Percentiles rank a stretch among this genome's conserved stretches.
Conservation (phyloP, 192 early-diverging fungal species). For the Coemansia sp. region DNA sequence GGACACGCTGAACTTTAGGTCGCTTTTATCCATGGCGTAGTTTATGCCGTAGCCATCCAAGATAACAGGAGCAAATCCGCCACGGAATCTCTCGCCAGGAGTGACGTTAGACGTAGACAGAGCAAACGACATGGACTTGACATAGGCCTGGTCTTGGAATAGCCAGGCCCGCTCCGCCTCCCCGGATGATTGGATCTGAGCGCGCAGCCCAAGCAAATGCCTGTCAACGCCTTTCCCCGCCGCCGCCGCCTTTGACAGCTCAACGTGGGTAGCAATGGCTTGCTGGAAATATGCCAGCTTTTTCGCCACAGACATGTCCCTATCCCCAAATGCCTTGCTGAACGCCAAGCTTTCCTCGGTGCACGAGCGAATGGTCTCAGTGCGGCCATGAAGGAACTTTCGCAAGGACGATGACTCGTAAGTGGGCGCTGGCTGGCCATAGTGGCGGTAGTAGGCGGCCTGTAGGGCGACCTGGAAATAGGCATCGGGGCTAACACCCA, state of each 20-base stretch:
- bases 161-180: slow-evolving; percentile 62
- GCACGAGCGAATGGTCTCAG: slow-evolving; percentile 87
- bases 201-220: slow-evolving; percentile 82
- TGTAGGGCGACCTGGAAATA: slow-evolving; percentile 91
- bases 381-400: slow-evolving; percentile 78
- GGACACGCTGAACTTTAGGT: slow-evolving; percentile 72
- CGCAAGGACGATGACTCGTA: slow-evolving; percentile 78
- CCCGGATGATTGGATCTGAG: slow-evolving; percentile 62
- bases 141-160: slow-evolving; percentile 81
- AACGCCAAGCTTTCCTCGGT: slow-evolving; percentile 77
- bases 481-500: slow-evolving; percentile 81
- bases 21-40: slow-evolving; percentile 67
- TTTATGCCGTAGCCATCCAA: slow-evolving; percentile 86
- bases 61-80: slow-evolving; percentile 84
- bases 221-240: slow-evolving; percentile 86
- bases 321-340: slow-evolving; percentile 71
- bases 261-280: slow-evolving; percentile 67
- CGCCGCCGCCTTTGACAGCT: slow-evolving; percentile 74
- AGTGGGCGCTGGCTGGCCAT: slow-evolving; percentile 66
- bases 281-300: slow-evolving; percentile 60
- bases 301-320: slow-evolving; percentile 36
- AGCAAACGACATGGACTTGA: slow-evolving; percentile 72
- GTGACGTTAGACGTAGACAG: slow-evolving; percentile 83
- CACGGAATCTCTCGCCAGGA: slow-evolving; percentile 66
- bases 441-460: slow-evolving; percentile 73